A percentile compares a stretch with the other conserved stretches of the same genome.
These are phyloP conservation scores for Diaporthe destruens DNA, from an alignment of 2,329 filamentous ascomycete genomes.

Conservation along the genomic window DNA sequence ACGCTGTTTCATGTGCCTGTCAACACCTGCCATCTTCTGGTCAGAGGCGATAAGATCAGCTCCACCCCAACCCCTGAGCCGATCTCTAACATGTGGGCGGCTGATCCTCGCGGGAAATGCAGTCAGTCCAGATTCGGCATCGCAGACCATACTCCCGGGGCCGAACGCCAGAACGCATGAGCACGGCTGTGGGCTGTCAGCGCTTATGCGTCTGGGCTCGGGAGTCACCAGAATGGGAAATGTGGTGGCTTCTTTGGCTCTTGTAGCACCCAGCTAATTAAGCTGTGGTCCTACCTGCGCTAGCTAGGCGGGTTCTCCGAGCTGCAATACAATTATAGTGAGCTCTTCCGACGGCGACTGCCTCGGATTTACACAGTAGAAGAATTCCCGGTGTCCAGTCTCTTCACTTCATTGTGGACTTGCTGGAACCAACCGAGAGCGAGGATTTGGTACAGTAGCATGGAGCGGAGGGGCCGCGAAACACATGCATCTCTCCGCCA, in stretches of 20 bases:
- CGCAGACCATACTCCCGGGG: conserved; percentile 23
- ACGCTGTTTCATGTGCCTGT: conserved; percentile 35
- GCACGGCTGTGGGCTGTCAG: conserved; percentile 21
- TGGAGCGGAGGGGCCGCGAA: conserved; percentile 10
- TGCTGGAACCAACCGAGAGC: conserved; percentile 3
- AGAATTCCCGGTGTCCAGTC: background rate
- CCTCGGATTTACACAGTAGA: background rate
- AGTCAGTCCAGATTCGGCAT: conserved; percentile 21
- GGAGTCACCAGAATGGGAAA: background rate
- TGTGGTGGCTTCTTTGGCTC: conserved; percentile 4
- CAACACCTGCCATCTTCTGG: conserved; percentile 25
- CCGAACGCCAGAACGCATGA: conserved; percentile 10
- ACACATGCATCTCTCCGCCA: conserved; percentile 20
- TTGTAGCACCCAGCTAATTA: background rate
- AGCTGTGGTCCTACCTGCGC: background rate
- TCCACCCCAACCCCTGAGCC: conserved; percentile 12
- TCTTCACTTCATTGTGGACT: background rate
- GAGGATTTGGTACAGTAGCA: background rate
- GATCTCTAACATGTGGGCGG: conserved; percentile 19
- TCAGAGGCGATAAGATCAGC: conserved; percentile 14
- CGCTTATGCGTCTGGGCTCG: background rate
- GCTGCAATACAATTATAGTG: background rate
- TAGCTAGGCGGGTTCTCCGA: conserved; percentile 12
- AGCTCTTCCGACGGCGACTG: background rate
- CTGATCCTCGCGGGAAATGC: conserved; percentile 25